Evolutionary conservation across 495 filamentous ascomycete genomes (phyloP), one percentile per base, ranked within the genome.

Genomic region (Neurospora sp.): DNA sequence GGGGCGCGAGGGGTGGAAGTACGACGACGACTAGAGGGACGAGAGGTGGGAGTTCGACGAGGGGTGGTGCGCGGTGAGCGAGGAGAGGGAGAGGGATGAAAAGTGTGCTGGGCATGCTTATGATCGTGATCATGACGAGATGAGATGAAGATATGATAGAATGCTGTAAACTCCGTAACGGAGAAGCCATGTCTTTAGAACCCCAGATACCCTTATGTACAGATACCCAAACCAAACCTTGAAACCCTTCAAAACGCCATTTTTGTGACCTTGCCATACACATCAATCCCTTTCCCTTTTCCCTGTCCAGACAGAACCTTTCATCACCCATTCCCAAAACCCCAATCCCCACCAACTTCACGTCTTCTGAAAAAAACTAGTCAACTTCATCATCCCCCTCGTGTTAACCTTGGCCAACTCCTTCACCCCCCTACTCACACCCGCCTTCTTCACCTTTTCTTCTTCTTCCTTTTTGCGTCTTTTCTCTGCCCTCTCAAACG

Each of bases 311-410:
- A 35, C 0, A 71, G 27, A 14, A 11, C 31, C n/a, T 42, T 35
- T 40, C 18, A 40, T 35, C 27, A 27, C 1, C 31, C 27, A 31
- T 31, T 31, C 27, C 27, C 27, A 31, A 31, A 31, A 35, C 40
- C 40, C 40, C 40, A 41, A 10, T 10, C 40, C 12, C n/a, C n/a
- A n/a, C n/a, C n/a, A n/a, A n/a, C n/a, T n/a, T n/a, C n/a, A n/a
- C n/a, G n/a, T n/a, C n/a, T n/a, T 97, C 44, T 86, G 87, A 80
- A 99, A 99, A 80, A 98, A 99, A 74, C 90, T 88, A 75, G 93
- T 97, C 89, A 99, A 88, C 86, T 97, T 98, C 86, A 92, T 93
- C 96, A 99, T 99, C 37, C 96, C 96, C 18, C 78, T 88, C 0
- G 90, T 93, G 79, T 97, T 91, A 16, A 92, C 95, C 83, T 98